Percentiles rank a stretch among this genome's conserved stretches.
Conservation (phyloP, 441 rosid genomes). For the California macrophylla region DNA sequence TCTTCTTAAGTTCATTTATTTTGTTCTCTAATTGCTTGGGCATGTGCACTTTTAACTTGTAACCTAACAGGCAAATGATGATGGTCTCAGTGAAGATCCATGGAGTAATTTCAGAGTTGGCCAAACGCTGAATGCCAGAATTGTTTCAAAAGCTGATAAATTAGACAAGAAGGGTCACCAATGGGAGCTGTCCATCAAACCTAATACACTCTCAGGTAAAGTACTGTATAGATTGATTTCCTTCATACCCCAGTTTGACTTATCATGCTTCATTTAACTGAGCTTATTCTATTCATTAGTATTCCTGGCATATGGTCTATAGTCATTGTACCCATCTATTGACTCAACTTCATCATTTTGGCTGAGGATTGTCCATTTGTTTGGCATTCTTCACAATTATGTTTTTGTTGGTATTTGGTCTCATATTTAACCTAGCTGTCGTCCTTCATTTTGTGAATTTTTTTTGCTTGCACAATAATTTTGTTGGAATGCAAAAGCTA, state of each 20-base stretch:
- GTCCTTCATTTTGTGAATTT: background rate
- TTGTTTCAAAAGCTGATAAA: slow-evolving; percentile 48
- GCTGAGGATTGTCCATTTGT: background rate
- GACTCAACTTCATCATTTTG: background rate
- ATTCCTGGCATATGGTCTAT: background rate
- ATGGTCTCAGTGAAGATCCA: slow-evolving; percentile 43
- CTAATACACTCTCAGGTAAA: slow-evolving; percentile 55
- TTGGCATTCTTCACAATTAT: background rate
- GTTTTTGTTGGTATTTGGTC: background rate
- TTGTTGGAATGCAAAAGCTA: background rate
- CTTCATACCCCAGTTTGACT: background rate
- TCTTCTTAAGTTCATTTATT: slow-evolving; percentile 1
- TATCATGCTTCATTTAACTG: background rate
- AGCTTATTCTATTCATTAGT: background rate
- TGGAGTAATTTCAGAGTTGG: slow-evolving; percentile 64
- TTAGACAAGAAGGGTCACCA: slow-evolving; percentile 40
- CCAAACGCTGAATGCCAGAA: slow-evolving; percentile 65
- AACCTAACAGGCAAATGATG: slow-evolving; percentile 48
- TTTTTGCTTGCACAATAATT: background rate
- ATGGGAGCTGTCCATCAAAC: slow-evolving; percentile 87
- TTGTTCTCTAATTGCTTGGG: slow-evolving; percentile 9
- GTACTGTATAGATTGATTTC: background rate
- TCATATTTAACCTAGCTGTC: background rate
- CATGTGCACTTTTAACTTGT: slow-evolving; percentile 17
- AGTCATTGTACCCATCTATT: background rate